A percentile compares a stretch with the other conserved stretches of the same genome.
Evolutionary conservation across 306 rosid genomes (phyloP).

Genomic region (Abrus pulchellus): DNA sequence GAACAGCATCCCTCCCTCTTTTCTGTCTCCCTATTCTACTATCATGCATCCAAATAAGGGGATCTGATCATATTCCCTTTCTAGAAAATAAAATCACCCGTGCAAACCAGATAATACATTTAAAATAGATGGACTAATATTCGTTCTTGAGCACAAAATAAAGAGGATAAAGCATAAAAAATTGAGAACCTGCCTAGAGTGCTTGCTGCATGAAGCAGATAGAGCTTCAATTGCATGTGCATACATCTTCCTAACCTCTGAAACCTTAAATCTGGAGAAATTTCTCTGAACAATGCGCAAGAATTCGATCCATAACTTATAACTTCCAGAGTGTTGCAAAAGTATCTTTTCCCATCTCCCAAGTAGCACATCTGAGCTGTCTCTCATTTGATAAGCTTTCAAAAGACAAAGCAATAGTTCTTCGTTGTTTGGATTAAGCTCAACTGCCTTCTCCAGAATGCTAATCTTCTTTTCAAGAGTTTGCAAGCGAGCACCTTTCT

Average conservation of each 20-base stretch:
- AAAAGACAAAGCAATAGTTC: conserved; percentile 82
- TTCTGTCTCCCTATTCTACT: not conserved
- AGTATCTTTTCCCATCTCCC: conserved; percentile 93
- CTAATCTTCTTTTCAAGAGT: conserved; percentile 94
- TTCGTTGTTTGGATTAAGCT: conserved; percentile 88
- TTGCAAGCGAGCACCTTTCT: conserved; percentile 97
- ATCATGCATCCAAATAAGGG: conserved; percentile 24
- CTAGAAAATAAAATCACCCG: conserved; percentile 18
- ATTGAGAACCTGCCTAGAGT: conserved; percentile 96
- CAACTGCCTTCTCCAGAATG: conserved; percentile 91
- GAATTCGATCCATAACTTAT: conserved; percentile 88
- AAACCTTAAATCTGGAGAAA: conserved; percentile 92
- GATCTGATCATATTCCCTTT: conserved; percentile 20
- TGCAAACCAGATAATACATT: conserved; percentile 35
- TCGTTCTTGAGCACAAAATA: conserved; percentile 1
- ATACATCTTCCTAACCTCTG: conserved; percentile 89
- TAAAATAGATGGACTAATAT: conserved; percentile 31
- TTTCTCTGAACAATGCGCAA: conserved; percentile 84
- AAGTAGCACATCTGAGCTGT: conserved; percentile 78
- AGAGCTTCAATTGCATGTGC: conserved; percentile 93
- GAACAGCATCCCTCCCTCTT: conserved; percentile 22
- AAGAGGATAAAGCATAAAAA: conserved; percentile 45
- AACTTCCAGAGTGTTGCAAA: conserved; percentile 73
- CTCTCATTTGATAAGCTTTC: conserved; percentile 82
- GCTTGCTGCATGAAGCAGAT: conserved; percentile 85